Evolutionary conservation across 306 rosid genomes (phyloP).

Genomic region (Corylus americana): DNA sequence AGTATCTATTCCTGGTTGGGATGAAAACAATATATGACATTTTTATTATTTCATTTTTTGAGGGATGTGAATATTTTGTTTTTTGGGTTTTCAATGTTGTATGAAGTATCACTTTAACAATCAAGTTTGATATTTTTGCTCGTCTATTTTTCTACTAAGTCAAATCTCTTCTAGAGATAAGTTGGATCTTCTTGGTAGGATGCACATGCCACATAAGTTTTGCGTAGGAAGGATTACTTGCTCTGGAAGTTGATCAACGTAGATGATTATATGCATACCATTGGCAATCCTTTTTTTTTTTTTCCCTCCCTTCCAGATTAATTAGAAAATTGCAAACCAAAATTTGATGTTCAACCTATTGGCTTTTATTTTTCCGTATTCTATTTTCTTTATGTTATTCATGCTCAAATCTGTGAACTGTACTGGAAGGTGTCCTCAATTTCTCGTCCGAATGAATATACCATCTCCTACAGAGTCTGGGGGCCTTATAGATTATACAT

Average conservation of each 20-base stretch:
- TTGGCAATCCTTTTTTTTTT: neutral
- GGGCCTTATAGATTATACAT: neutral
- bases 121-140: neutral
- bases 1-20: neutral
- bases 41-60: neutral
- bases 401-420: neutral
- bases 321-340: conserved; percentile 10
- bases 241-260: neutral
- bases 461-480: neutral
- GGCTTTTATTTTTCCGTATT: neutral
- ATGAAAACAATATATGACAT: neutral
- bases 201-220: neutral
- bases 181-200: conserved; percentile 1
- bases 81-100: neutral
- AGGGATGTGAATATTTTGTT: neutral
- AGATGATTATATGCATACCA: neutral
- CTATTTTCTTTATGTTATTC: neutral
- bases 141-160: neutral
- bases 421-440: neutral
- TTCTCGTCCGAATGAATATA: conserved; percentile 5
- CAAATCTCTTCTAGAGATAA: neutral
- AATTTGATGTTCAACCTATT: conserved; percentile 1
- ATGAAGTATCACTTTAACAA: neutral
- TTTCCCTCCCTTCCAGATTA: neutral
- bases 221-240: no score